A percentile compares a stretch with the other conserved stretches of the same genome.
These are phyloP conservation scores for Globisporangium perplexum DNA, from an alignment of 352 stramenopile species.

Conservation along the genomic window DNA sequence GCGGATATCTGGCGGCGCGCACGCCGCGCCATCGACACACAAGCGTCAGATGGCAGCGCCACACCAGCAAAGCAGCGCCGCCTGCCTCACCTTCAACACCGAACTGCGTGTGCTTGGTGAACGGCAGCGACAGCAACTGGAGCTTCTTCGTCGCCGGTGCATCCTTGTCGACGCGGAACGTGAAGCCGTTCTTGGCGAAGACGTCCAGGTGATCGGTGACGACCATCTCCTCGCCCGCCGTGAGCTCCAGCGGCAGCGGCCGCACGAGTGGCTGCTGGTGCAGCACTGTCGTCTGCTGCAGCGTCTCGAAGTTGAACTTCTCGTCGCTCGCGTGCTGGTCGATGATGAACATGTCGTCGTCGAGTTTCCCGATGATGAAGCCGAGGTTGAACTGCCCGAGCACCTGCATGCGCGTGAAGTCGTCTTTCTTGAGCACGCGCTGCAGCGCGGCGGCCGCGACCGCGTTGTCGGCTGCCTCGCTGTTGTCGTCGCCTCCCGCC, in stretches of 20 bases:
- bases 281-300: slow-evolving; percentile 86
- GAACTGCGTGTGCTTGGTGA: slow-evolving; percentile 86
- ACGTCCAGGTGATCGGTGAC: slow-evolving; percentile 92
- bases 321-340: slow-evolving; percentile 99
- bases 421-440: slow-evolving; percentile 84
- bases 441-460: slow-evolving; percentile 44
- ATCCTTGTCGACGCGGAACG: slow-evolving; percentile 45
- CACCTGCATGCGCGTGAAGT: slow-evolving; percentile 91
- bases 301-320: slow-evolving; percentile 72
- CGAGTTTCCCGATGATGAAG: slow-evolving; percentile 92
- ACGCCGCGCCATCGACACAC: no score
- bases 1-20: slow-evolving; percentile 66
- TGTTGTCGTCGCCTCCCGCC: slow-evolving; percentile 2
- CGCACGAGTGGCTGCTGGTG: slow-evolving; percentile 94
- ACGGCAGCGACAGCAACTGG: slow-evolving; percentile 77
- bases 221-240: slow-evolving; percentile 90
- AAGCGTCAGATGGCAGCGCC: no score
- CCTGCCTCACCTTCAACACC: slow-evolving; percentile 51
- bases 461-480: slow-evolving; percentile 26
- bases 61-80: no score
- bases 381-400: slow-evolving; percentile 98
- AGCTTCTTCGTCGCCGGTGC: slow-evolving; percentile 52
- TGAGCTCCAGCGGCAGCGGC: slow-evolving; percentile 90
- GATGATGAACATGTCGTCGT: slow-evolving; percentile 96
- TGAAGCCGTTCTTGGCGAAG: slow-evolving; percentile 96